These are phyloP conservation scores for Symbiotaphrina buchneri DNA, from an alignment of 495 filamentous ascomycete species.

Conservation along the genomic window DNA sequence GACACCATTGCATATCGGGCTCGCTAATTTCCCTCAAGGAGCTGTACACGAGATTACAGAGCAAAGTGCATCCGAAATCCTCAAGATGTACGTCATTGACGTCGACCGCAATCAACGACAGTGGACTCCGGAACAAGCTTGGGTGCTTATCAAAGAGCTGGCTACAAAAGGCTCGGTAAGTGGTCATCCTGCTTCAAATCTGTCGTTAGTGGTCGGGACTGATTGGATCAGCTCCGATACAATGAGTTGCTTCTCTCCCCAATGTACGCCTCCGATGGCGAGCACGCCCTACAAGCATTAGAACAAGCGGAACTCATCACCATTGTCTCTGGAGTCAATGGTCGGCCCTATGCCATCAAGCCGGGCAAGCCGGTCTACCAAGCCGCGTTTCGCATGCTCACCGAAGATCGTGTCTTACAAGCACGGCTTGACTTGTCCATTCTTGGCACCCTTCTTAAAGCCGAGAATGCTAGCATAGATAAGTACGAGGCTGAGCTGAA, in stretches of 20 bases:
- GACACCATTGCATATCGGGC: background rate
- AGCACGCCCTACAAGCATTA: constrained; percentile 51
- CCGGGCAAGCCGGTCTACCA: constrained; percentile 77
- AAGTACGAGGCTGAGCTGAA: constrained; percentile 63
- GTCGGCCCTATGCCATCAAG: constrained; percentile 52
- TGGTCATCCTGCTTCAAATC: constrained; percentile 1
- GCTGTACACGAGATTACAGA: constrained; percentile 82
- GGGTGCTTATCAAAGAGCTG: constrained; percentile 62
- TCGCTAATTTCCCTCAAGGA: constrained; percentile 17
- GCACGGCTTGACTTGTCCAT: constrained; percentile 54
- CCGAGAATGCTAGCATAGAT: constrained; percentile 50
- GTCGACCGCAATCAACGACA: constrained; percentile 19
- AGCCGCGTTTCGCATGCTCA: constrained; percentile 52
- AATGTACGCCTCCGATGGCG: constrained; percentile 45
- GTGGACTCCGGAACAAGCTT: constrained; percentile 73
- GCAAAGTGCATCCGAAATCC: constrained; percentile 67
- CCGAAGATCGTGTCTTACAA: constrained; percentile 45
- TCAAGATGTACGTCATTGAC: constrained; percentile 75
- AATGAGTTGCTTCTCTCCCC: constrained; percentile 60
- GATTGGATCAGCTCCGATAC: constrained; percentile 32
- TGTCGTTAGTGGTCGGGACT: too few relatives aligned
- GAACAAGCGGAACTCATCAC: constrained; percentile 77
- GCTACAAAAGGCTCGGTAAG: constrained; percentile 23
- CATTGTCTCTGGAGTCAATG: constrained; percentile 42
- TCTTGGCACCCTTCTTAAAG: constrained; percentile 38